Conservation (phyloP, 208 protist genomes). For the Trypanosoma grayi region DNA sequence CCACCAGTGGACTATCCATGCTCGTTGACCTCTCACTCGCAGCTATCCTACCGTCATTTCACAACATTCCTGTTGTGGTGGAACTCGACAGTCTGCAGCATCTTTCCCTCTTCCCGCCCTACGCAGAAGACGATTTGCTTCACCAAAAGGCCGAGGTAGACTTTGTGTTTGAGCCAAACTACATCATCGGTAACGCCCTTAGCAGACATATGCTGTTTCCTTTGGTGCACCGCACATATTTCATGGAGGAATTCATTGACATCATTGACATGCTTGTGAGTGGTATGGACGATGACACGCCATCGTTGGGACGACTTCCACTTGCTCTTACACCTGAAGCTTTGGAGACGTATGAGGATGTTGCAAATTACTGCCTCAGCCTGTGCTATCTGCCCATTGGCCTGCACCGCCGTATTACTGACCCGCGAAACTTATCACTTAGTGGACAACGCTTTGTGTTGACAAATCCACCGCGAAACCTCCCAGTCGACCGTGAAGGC, state of each 20-base stretch:
- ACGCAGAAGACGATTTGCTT: slow-evolving; percentile 54
- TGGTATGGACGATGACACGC: slow-evolving; percentile 51
- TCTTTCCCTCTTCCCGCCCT: slow-evolving; percentile 73
- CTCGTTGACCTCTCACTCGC: slow-evolving; percentile 68
- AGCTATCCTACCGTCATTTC: slow-evolving; percentile 57
- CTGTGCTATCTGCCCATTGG: slow-evolving; percentile 67
- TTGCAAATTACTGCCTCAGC: slow-evolving; percentile 61
- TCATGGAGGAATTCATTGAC: slow-evolving; percentile 80
- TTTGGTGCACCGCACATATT: slow-evolving; percentile 67
- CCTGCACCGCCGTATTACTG: slow-evolving; percentile 66
- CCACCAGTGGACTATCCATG: slow-evolving; percentile 82
- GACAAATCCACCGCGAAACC: slow-evolving; percentile 69
- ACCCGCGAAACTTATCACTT: slow-evolving; percentile 51
- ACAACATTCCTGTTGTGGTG: slow-evolving; percentile 73
- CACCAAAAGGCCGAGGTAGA: slow-evolving; percentile 59
- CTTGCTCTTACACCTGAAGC: slow-evolving; percentile 44
- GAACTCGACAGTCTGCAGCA: slow-evolving; percentile 72
- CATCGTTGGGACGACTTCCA: slow-evolving; percentile 57
- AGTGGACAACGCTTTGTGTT: slow-evolving; percentile 75
- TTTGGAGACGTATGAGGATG: slow-evolving; percentile 73
- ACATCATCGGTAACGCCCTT: slow-evolving; percentile 79
- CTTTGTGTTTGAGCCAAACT: slow-evolving; percentile 86
- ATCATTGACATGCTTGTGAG: slow-evolving; percentile 78
- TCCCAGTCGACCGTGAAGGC: slow-evolving; percentile 51
- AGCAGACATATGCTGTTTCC: slow-evolving; percentile 79